Conservation (phyloP, 2,329 filamentous ascomycete species). For the Cladobotryum protrusum region DNA sequence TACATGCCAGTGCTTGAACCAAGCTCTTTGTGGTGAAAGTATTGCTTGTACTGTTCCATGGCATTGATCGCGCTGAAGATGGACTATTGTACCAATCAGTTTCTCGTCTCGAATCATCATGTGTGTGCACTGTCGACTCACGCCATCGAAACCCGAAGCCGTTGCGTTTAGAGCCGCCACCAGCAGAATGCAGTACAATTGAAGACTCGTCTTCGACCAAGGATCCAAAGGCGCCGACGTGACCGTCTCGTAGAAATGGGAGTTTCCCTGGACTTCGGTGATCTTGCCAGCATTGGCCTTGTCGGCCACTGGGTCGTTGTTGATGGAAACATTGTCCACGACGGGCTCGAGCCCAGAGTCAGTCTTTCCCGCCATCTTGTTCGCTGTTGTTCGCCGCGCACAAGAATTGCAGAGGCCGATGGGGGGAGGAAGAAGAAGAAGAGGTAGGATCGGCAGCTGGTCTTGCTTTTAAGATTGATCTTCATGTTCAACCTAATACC, state of each 20-base stretch:
- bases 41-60: constrained; percentile 24
- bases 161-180: constrained; percentile 32
- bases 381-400: neutral
- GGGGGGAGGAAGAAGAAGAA: neutral
- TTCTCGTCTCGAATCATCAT: too few relatives aligned
- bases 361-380: constrained; percentile 7
- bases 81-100: constrained; percentile 13
- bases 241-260: constrained; percentile 22
- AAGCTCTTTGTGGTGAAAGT: constrained; percentile 23
- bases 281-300: constrained; percentile 18
- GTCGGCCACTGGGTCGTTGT: constrained; percentile 12
- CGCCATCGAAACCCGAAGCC: constrained; percentile 33
- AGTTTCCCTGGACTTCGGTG: constrained; percentile 23
- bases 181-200: constrained; percentile 31
- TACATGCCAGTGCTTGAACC: constrained; percentile 25
- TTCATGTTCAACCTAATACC: neutral
- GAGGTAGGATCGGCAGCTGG: constrained; percentile 1
- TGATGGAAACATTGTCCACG: constrained; percentile 11
- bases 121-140: constrained; percentile 12
- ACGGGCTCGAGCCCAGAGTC: constrained; percentile 6
- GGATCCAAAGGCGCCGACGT: constrained; percentile 24
- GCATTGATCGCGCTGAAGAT: constrained; percentile 27
- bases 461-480: constrained; percentile 8
- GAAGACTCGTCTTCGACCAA: constrained; percentile 28
- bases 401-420: neutral